A percentile compares a stretch with the other conserved stretches of the same genome.
These are phyloP conservation scores for Poronia punctata DNA, from an alignment of 495 filamentous ascomycete genomes.

Conservation along the genomic window DNA sequence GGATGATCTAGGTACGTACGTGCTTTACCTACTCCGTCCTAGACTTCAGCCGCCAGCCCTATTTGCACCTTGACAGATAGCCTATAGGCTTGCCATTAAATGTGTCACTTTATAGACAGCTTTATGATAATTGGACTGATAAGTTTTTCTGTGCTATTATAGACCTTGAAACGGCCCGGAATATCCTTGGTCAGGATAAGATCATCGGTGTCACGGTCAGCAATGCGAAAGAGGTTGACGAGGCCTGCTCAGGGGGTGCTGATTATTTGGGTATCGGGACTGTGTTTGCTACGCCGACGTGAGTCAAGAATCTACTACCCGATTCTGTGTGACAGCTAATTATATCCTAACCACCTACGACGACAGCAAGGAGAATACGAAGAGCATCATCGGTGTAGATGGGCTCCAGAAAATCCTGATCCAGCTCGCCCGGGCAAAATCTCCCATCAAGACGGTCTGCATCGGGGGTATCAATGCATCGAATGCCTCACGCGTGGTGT, in stretches of 20 bases:
- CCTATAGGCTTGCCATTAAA: too few species aligned
- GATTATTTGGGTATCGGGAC: slow-evolving; percentile 88
- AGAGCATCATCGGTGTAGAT: slow-evolving; percentile 72
- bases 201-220: slow-evolving; percentile 66
- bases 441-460: slow-evolving; percentile 52
- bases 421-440: slow-evolving; percentile 39
- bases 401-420: slow-evolving; percentile 65
- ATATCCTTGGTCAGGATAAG: slow-evolving; percentile 61
- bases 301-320: slow-evolving; percentile 12
- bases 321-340: background rate
- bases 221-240: slow-evolving; percentile 57
- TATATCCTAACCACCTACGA: too few species aligned
- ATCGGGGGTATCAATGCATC: slow-evolving; percentile 83
- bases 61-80: background rate
- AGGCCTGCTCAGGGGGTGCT: slow-evolving; percentile 63
- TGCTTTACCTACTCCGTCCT: background rate
- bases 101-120: too few species aligned
- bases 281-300: slow-evolving; percentile 79
- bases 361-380: slow-evolving; percentile 63
- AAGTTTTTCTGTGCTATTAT: background rate
- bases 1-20: slow-evolving; percentile 72
- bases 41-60: background rate
- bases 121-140: too few species aligned
- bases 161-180: slow-evolving; percentile 60
- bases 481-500: slow-evolving; percentile 68